Evolutionary conservation across 306 rosid species (phyloP).

Genomic region (Cyclanthera cordifolia): DNA sequence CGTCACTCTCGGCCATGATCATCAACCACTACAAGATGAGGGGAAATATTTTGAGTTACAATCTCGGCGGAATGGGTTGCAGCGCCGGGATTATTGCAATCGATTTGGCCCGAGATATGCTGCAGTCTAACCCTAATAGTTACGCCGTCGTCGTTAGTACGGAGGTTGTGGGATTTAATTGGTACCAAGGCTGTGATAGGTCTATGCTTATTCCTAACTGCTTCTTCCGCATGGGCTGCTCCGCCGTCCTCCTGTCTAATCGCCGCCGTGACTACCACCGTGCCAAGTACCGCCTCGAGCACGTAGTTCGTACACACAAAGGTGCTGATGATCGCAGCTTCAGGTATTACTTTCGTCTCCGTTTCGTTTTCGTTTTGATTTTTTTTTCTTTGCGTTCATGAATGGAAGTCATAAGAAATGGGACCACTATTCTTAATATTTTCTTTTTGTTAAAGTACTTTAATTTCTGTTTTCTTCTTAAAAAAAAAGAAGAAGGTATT

Average conservation of each 20-base stretch:
- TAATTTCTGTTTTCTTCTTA: background rate
- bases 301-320: slow-evolving; percentile 82
- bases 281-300: slow-evolving; percentile 82
- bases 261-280: slow-evolving; percentile 69
- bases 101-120: slow-evolving; percentile 77
- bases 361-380: background rate
- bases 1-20: slow-evolving; percentile 89
- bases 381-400: background rate
- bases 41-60: slow-evolving; percentile 80
- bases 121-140: slow-evolving; percentile 66
- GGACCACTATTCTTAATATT: background rate
- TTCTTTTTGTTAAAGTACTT: background rate
- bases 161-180: slow-evolving; percentile 74
- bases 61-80: slow-evolving; percentile 96
- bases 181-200: slow-evolving; percentile 78
- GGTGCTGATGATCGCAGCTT: slow-evolving; percentile 94
- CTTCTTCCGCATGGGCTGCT: slow-evolving; percentile 93
- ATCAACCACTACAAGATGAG: slow-evolving; percentile 97
- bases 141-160: slow-evolving; percentile 88
- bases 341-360: slow-evolving; percentile 31
- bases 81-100: slow-evolving; percentile 80
- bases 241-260: slow-evolving; percentile 76
- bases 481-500: no score
- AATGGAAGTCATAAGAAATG: background rate
- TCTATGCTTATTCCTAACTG: slow-evolving; percentile 88